Base-by-base conservation (phyloP, 768 basidiomycete species). In the Astraeus odoratus region DNA sequence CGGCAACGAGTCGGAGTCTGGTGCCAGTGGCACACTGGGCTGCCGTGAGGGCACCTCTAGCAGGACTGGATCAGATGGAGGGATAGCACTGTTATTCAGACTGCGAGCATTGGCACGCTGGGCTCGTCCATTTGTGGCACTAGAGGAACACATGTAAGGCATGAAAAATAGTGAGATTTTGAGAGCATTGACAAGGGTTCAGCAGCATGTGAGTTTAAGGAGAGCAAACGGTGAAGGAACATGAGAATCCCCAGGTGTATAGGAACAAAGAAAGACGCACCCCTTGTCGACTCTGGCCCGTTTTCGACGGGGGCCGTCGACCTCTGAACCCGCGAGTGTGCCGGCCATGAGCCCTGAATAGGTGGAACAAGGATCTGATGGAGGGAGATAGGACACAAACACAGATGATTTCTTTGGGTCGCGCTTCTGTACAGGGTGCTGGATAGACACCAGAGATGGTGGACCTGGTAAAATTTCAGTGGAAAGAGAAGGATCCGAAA, bases 391-490 rank as follows among this genome's bases (percentile, higher is more conserved):
- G 50, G 89, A 89, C 66, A 80, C 72, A 48, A 74, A 67, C 52
- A 75, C 69, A 52, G 75, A 65, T 42, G 83, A 78, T 68, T 90
- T 88, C 72, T 76, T 86, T 58, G 81, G 81, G 71, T 91, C 87
- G 61, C 84, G 81, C 70, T 83, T 86, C 59, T 80, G 73, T 44
- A 76, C 71, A 57, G 76, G 68, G 67, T 86, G 84, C 66, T 82
- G 83, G 47, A 80, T 68, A 56, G 83, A 79, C 52, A 74, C 69
- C 51, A 88, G 65, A 52, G 87, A 78, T 42, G 89, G 89, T 48
- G 89, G 89, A 20, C 87, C 88, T 59, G 89, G 89, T 57, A 92
- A 76, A 69, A 92, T 84, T 75, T 91, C 89, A 49, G 89, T 92
- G 51, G 90, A 88, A 57, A 90, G 75, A 52, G 77, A 73, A 45